These are phyloP conservation scores for Komagataella mondaviorum DNA, from an alignment of 805 yeast species.

Conservation along the genomic window DNA sequence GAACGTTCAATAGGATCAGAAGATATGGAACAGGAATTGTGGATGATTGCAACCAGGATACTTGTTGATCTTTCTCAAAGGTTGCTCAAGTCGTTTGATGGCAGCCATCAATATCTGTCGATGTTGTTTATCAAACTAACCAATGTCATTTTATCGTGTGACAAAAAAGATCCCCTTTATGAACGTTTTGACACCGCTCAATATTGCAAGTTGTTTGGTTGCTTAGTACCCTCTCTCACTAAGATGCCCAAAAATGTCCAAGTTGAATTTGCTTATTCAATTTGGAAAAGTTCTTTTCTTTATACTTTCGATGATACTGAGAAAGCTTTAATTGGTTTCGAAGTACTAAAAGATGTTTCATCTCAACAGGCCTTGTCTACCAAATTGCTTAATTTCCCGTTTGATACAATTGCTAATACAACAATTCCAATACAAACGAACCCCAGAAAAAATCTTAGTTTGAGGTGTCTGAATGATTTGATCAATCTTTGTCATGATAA, in stretches of 20 bases:
- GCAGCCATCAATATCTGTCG: not conserved
- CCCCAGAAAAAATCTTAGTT: conserved; percentile 33
- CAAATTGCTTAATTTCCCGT: conserved; percentile 24
- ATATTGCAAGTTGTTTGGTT: not conserved
- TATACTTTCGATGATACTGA: conserved; percentile 48
- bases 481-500: conserved; percentile 18
- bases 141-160: not conserved
- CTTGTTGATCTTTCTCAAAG: not conserved
- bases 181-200: not conserved
- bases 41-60: not conserved
- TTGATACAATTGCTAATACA: conserved; percentile 46
- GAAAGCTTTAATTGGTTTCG: conserved; percentile 4
- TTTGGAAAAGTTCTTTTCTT: conserved; percentile 48
- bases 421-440: conserved; percentile 29
- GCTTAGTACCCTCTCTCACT: not conserved
- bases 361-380: conserved; percentile 20
- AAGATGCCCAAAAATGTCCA: not conserved
- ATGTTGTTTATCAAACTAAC: not conserved
- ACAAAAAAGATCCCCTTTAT: not conserved
- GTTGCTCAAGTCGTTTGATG: not conserved
- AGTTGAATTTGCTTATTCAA: conserved; percentile 7
- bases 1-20: not conserved
- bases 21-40: not conserved
- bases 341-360: not conserved
- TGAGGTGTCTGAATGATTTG: conserved; percentile 42